Base-by-base conservation (phyloP, 441 rosid species). In the Populus tomentosa region DNA sequence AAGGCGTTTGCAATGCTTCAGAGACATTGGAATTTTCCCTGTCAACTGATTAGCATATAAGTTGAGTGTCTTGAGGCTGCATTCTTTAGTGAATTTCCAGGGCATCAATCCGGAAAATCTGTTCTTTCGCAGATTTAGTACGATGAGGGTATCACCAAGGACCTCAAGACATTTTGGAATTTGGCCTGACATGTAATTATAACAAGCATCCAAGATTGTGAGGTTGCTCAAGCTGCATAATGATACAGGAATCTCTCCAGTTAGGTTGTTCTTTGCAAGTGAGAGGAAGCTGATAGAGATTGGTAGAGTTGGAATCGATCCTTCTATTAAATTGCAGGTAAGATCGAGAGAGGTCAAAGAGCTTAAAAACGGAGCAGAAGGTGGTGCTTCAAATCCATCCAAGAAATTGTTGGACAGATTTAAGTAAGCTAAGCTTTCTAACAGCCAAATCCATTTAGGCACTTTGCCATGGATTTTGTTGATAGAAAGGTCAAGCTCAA, bases 401-500 rank as follows among this genome's bases (percentile, higher is more conserved):
- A 71, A 36, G 18, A 71, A 56, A 24, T 71, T 71, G 30, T 1
- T 11, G 9, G 66, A 53, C 40, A 71, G 40, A 28, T 53, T 71
- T 1, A 71, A 36, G n/a, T 2, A 7, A 16, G 5, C n/a, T 20
- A 71, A 32, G 10, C 40, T 71, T 50, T 28, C 8, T 36, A 59
- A 71, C 11, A 28, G 4, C 20, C 40, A 71, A 10, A 26, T 23
- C 30, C 36, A 21, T 26, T 20, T 23, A 13, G 65, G 20, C 18
- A 71, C 59, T 3, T 35, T 3, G 63, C 75, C 75, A 23, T 20
- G 26, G 59, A 56, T 71, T 10, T n/a, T 32, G 46, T 80, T 83
- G 46, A 69, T 33, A 3, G 84, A 78, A 10, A 83, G 84, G 62
- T 83, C 86, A 7, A 56, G 62, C 62, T 56, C 23, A 20, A 56